A percentile compares a stretch with the other conserved stretches of the same genome.
These are phyloP conservation scores for Trichothecium roseum DNA, from an alignment of 2,329 filamentous ascomycete species.

Conservation along the genomic window DNA sequence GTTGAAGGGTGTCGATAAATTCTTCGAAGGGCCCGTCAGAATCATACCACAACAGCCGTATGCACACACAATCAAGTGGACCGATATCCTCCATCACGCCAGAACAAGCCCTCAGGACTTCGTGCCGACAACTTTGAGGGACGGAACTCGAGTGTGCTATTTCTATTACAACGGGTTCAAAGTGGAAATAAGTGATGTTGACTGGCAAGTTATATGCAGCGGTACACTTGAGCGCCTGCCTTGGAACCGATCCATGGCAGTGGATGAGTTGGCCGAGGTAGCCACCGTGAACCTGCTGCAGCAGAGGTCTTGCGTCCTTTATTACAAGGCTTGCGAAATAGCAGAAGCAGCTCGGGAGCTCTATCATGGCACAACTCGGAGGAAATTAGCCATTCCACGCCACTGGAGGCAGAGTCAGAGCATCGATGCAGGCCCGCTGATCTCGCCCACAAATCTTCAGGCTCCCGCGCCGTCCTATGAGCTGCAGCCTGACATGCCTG, in stretches of 20 bases:
- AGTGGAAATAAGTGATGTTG: constrained; percentile 80
- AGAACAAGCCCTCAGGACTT: constrained; percentile 73
- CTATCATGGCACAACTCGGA: too few relatives aligned
- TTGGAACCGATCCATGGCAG: constrained; percentile 68
- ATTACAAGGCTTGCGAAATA: constrained; percentile 70
- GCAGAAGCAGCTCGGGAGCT: constrained; percentile 50
- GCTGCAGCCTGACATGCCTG: too few relatives aligned
- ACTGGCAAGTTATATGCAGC: constrained; percentile 74
- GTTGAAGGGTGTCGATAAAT: constrained; percentile 74
- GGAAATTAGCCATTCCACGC: too few relatives aligned
- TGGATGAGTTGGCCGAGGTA: constrained; percentile 79
- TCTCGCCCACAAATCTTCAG: too few relatives aligned
- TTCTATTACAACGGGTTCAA: constrained; percentile 73
- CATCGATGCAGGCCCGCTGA: too few relatives aligned
- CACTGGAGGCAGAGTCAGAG: too few relatives aligned
- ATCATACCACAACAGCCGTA: constrained; percentile 42
- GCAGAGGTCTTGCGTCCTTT: constrained; percentile 64
- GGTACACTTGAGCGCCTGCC: constrained; percentile 72
- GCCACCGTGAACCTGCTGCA: constrained; percentile 78
- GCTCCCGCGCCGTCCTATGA: too few relatives aligned
- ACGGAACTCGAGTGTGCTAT: constrained; percentile 64
- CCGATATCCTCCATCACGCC: constrained; percentile 78
- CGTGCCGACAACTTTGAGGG: constrained; percentile 55
- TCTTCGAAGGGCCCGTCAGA: constrained; percentile 72
- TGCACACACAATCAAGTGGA: constrained; percentile 61